A percentile compares a stretch with the other conserved stretches of the same genome.
Conservation (phyloP, 208 protist genomes). For the Acanthamoeba castellanii region DNA sequence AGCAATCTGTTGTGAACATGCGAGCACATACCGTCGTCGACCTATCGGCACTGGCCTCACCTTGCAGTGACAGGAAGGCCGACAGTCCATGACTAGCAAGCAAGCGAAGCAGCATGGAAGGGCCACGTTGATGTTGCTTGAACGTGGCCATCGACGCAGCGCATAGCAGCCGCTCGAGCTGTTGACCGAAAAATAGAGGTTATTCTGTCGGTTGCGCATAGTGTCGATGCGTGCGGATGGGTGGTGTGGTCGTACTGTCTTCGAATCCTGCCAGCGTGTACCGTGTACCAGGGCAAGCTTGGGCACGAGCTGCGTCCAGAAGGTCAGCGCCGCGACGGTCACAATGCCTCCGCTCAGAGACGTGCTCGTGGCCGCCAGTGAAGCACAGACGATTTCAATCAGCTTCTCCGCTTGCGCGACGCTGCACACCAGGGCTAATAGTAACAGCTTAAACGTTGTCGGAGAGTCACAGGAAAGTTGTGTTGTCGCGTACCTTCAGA, state of each 20-base stretch:
- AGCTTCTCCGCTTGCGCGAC: not conserved
- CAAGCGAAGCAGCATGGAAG: not conserved
- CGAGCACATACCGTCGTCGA: not conserved
- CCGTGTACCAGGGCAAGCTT: not conserved
- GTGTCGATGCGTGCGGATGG: not conserved
- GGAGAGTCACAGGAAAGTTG: not conserved
- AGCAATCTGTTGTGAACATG: too few relatives aligned
- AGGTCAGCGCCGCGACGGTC: not conserved
- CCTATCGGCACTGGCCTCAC: not conserved
- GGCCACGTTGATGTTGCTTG: not conserved
- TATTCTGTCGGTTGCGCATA: too few relatives aligned
- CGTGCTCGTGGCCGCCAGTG: not conserved
- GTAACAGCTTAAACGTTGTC: too few relatives aligned
- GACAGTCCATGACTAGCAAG: not conserved
- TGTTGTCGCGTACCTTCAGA: not conserved
- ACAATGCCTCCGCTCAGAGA: not conserved
- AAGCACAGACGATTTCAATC: not conserved
- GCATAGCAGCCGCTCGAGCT: not conserved
- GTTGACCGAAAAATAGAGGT: not conserved
- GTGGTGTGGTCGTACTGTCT: not conserved
- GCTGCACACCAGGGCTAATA: not conserved
- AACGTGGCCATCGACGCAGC: not conserved
- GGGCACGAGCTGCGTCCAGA: not conserved
- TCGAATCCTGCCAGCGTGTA: not conserved
- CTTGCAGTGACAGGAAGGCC: not conserved